phyloP scores from a whole-genome alignment of 1,284 basidiomycete species.

The Trichosporon sp. region DNA sequence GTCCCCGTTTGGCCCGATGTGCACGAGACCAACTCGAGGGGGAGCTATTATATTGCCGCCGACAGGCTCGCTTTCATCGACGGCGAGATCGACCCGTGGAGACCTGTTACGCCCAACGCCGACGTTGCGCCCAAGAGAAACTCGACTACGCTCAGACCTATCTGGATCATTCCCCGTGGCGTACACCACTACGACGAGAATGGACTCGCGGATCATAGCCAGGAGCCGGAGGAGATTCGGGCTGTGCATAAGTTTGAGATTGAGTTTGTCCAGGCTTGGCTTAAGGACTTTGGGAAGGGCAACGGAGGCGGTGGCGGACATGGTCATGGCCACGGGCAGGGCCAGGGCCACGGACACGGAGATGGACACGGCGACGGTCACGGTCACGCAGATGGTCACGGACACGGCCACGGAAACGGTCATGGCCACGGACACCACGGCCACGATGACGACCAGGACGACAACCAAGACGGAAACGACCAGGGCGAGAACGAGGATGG shows the following conservation, averaged over 20 bases:
- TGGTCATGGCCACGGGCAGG: neutral
- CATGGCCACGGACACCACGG: neutral
- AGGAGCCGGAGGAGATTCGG: conserved; percentile 72
- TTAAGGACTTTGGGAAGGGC: conserved; percentile 56
- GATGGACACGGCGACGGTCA: neutral
- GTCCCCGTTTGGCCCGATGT: conserved; percentile 72
- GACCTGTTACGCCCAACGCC: conserved; percentile 76
- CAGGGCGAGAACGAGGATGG: neutral
- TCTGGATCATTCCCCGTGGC: conserved; percentile 81
- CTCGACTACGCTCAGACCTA: conserved; percentile 69
- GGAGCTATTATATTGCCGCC: conserved; percentile 66
- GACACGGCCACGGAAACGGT: neutral
- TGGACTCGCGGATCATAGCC: conserved; percentile 59
- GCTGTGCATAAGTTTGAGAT: conserved; percentile 77
- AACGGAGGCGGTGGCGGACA: no score
- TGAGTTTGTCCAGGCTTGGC: conserved; percentile 73
- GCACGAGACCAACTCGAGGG: conserved; percentile 68
- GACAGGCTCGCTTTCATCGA: conserved; percentile 74
- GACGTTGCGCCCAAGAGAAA: conserved; percentile 63
- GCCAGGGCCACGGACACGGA: neutral
- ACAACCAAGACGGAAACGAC: neutral
- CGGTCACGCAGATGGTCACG: no score
- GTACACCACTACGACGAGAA: conserved; percentile 88
- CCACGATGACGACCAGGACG: neutral
- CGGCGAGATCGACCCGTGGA: conserved; percentile 67